Evolutionary conservation across 441 rosid species (phyloP), one percentile per base, ranked within the genome.

Genomic region (Biscutella auriculata): DNA sequence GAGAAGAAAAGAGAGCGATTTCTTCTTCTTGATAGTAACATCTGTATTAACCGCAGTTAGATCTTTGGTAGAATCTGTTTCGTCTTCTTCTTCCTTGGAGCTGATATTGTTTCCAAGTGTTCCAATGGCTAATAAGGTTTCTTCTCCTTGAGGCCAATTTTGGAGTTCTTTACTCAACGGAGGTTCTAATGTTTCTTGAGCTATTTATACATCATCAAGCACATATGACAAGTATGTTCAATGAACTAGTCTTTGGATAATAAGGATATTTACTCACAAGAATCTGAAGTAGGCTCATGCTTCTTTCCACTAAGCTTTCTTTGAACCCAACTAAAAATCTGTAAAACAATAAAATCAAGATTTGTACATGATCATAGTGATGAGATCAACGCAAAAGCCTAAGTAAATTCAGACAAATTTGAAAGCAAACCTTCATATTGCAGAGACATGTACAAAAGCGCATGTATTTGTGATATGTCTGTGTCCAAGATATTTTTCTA

Each of bases 241-340:
- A 5, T 62, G 13, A 13, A 11, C 0, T 17, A 28, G 35, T 39
- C 12, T 32, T 15, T 0, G 1, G 9, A 37, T 11, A 4, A 11
- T 33, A 29, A n/a, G n/a, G n/a, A n/a, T 26, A 17, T 42, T 37
- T 48, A 52, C 83, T 78, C 60, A 83, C 95, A 1, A 55, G 63
- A 53, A 51, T 65, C 64, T 15, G 79, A 58, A 68, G 63, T 50
- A 13, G 66, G 3, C 61, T 57, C 73, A 29, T 63, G 62, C 57
- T 63, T 70, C 59, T 68, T 65, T 36, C 43, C 65, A 51, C 51
- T 51, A 64, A 78, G 69, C 68, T 81, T 87, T 67, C 59, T 72
- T 66, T 87, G 89, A 76, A 82, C 74, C 95, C 95, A 87, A 60
- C 67, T 59, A 37, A 81, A 77, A 43, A 79, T 59, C 92, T 87